Evolutionary conservation across 352 stramenopile genomes (phyloP).

Genomic region (Phytophthora megakarya): DNA sequence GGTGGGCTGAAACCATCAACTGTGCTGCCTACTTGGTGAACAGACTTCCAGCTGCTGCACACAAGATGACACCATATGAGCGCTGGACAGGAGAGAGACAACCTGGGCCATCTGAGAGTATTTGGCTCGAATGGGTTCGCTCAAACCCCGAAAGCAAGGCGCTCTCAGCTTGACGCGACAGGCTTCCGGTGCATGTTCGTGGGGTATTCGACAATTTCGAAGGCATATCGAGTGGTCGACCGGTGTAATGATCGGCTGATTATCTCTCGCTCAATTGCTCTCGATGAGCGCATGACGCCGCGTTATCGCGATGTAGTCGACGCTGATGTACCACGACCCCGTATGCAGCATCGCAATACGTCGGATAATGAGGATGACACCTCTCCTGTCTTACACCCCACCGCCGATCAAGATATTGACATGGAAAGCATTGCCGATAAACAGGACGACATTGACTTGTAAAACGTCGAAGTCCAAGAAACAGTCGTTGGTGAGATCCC

Average conservation of each 20-base stretch:
- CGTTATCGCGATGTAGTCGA: not conserved
- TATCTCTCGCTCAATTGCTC: not conserved
- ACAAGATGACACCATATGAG: not conserved
- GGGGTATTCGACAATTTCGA: not conserved
- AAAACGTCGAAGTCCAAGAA: too few relatives aligned
- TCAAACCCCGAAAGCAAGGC: not conserved
- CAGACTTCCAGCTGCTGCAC: not conserved
- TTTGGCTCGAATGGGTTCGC: slow-evolving; percentile 1
- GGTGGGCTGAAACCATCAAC: slow-evolving; percentile 3
- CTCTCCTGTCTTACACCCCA: not conserved
- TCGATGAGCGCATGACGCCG: not conserved
- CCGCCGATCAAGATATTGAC: not conserved
- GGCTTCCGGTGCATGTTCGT: not conserved
- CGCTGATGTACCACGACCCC: not conserved
- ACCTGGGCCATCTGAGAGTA: not conserved
- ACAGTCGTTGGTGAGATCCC: not conserved
- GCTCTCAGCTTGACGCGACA: not conserved
- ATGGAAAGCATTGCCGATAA: not conserved
- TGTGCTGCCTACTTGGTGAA: not conserved
- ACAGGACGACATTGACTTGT: not conserved
- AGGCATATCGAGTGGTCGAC: not conserved
- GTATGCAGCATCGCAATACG: not conserved
- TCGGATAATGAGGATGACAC: not conserved
- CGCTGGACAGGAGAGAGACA: not conserved
- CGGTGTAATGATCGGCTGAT: not conserved